A percentile compares a stretch with the other conserved stretches of the same genome.
phyloP scores from a whole-genome alignment of 116 monocot species.

The Iris pallida region DNA sequence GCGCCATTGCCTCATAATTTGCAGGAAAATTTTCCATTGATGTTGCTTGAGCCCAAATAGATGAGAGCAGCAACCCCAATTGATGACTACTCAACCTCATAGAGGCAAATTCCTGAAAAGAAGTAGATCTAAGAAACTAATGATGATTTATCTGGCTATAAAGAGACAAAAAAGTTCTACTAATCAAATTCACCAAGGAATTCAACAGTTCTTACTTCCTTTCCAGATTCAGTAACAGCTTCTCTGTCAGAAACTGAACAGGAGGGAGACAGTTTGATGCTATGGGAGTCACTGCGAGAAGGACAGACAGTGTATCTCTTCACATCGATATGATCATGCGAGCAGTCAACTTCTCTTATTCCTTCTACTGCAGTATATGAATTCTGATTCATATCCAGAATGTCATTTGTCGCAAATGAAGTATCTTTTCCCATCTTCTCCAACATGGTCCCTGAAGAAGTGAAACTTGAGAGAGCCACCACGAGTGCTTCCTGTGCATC shows the following conservation, averaged over 20 bases:
- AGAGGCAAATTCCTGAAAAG: constrained; percentile 43
- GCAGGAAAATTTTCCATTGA: constrained; percentile 53
- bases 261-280: neutral
- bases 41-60: constrained; percentile 67
- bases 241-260: constrained; percentile 11
- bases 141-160: neutral
- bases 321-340: constrained; percentile 10
- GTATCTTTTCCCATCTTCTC: constrained; percentile 20
- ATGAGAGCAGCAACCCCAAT: constrained; percentile 75
- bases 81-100: constrained; percentile 84
- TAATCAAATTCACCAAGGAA: constrained; percentile 5
- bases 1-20: constrained; percentile 82
- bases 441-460: constrained; percentile 33
- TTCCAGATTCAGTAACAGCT: constrained; percentile 17
- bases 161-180: neutral
- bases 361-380: constrained; percentile 15
- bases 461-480: constrained; percentile 53
- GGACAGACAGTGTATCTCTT: constrained; percentile 7
- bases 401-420: constrained; percentile 3
- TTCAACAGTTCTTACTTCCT: constrained; percentile 30
- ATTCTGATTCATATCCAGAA: constrained; percentile 9
- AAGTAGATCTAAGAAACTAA: constrained; percentile 6
- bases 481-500: constrained; percentile 33
- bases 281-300: constrained; percentile 8
- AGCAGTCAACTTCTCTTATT: constrained; percentile 9